Base-by-base conservation (phyloP, 2,329 filamentous ascomycete species). In the Alternaria conjuncta region DNA sequence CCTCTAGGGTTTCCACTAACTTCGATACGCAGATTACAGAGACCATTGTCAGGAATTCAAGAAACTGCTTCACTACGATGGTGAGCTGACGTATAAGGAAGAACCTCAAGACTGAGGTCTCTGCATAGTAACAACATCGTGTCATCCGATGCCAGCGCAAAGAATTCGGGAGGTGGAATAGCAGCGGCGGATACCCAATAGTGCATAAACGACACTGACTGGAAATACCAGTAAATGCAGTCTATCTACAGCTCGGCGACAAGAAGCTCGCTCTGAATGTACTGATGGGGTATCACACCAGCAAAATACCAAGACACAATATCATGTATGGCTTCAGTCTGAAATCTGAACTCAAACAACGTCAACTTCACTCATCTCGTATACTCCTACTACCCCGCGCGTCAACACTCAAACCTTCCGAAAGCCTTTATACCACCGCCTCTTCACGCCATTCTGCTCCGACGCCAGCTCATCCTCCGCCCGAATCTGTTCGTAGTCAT, bases 341-440 rank as follows among this genome's bases (percentile, higher is more conserved):
- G 7, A 28, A 3, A 15, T 50, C 1, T 4, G 1, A 3, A 30
- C 6, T 28, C 15, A 6, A 1, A 5, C 0, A 53, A 28, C 7
- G 13, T 4, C 49, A 15, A 50, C 10, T 8, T 20, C 9, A 7
- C 15, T 28, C 26, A 8, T 11, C 8, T 21, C 30, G 18, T n/a
- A 21, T 0, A 13, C 18, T 5, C 7, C 2, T 23, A 15, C 12
- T 12, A n/a, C 3, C 3, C 6, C 15, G 1, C 13, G 8, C n/a
- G 2, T n/a, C 41, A 5, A n/a, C 10, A 28, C 11, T 44, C 13
- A 59, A 6, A 25, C 25, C 11, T 32, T 59, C 3, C 61, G 59
- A 41, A 68, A 65, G 7, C 55, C 60, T 36, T 57, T 65, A n/a
- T 66, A 69, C 67, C 67, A 65, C 56, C 60, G 66, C 43, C 56